These are phyloP conservation scores for Lachancea nothofagi DNA, from an alignment of 805 yeast genomes.

Conservation along the genomic window DNA sequence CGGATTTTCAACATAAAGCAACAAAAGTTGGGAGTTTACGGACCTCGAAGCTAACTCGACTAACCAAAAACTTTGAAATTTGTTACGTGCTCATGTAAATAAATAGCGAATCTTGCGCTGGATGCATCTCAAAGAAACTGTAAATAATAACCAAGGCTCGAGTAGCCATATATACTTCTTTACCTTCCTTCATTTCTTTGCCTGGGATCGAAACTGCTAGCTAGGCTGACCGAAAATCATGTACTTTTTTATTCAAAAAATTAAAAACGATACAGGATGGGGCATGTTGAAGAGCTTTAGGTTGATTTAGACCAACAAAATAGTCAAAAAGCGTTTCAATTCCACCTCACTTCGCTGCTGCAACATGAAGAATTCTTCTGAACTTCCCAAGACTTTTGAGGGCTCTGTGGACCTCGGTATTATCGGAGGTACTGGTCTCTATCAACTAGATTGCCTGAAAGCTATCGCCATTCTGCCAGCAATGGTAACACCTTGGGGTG, in stretches of 20 bases:
- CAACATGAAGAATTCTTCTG: conserved; percentile 22
- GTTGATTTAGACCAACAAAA: no score
- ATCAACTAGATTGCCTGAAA: conserved; percentile 71
- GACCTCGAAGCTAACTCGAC: no score
- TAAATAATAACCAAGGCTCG: neutral
- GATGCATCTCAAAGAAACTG: no score
- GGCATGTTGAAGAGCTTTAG: no score
- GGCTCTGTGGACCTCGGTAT: conserved; percentile 65
- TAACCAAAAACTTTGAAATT: no score
- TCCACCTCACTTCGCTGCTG: neutral
- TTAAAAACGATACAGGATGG: no score
- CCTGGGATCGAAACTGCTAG: neutral
- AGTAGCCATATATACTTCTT: no score
- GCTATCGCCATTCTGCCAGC: conserved; percentile 78
- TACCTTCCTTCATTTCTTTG: neutral
- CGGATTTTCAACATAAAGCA: conserved; percentile 48
- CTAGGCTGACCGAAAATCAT: neutral
- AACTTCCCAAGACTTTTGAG: conserved; percentile 22
- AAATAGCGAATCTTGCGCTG: neutral
- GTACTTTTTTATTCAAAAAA: no score
- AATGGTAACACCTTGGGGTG: conserved; percentile 94
- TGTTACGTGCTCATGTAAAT: no score
- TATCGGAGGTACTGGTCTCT: conserved; percentile 98
- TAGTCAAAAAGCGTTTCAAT: no score
- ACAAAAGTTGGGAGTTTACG: neutral